A percentile compares a stretch with the other conserved stretches of the same genome.
Evolutionary conservation across 2,329 filamentous ascomycete genomes (phyloP).

Genomic region (Colletotrichum costaricense): DNA sequence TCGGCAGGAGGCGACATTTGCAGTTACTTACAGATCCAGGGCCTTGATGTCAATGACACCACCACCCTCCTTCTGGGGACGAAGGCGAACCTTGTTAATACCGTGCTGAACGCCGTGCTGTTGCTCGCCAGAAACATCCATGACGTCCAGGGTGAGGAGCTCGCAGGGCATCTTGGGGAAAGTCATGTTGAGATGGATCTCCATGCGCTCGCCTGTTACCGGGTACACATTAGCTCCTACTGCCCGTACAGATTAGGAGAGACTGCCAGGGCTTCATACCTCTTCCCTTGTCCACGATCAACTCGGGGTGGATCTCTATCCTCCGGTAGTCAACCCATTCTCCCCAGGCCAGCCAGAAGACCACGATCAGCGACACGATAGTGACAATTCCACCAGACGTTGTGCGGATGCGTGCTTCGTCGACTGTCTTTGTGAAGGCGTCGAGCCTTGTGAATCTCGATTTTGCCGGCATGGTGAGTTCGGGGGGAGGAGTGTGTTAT

Average conservation of each 20-base stretch:
- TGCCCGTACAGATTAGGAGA: neutral
- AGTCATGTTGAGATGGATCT: constrained; percentile 97
- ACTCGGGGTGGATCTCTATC: constrained; percentile 87
- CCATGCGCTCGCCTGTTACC: constrained; percentile 91
- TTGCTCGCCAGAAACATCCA: constrained; percentile 98
- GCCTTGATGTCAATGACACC: constrained; percentile 77
- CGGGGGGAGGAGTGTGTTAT: neutral
- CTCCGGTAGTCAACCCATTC: constrained; percentile 96
- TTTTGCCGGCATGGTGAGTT: constrained; percentile 79
- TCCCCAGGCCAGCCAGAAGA: constrained; percentile 89
- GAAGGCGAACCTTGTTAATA: constrained; percentile 88
- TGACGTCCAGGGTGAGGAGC: constrained; percentile 94
- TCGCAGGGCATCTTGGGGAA: constrained; percentile 96
- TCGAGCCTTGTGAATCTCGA: constrained; percentile 96
- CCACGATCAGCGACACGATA: constrained; percentile 87
- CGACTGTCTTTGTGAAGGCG: constrained; percentile 98
- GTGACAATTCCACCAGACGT: constrained; percentile 96
- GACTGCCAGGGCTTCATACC: constrained; percentile 61
- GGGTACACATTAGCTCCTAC: constrained; percentile 39
- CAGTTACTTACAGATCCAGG: constrained; percentile 70
- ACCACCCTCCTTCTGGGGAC: constrained; percentile 78
- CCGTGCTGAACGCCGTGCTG: constrained; percentile 95
- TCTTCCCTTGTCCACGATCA: constrained; percentile 96
- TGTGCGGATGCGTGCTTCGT: constrained; percentile 95
- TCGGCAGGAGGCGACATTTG: constrained; percentile 30